Evolutionary conservation across 2,329 filamentous ascomycete species (phyloP), one percentile per base, ranked within the genome.

Genomic region (Fusarium lyarnte): DNA sequence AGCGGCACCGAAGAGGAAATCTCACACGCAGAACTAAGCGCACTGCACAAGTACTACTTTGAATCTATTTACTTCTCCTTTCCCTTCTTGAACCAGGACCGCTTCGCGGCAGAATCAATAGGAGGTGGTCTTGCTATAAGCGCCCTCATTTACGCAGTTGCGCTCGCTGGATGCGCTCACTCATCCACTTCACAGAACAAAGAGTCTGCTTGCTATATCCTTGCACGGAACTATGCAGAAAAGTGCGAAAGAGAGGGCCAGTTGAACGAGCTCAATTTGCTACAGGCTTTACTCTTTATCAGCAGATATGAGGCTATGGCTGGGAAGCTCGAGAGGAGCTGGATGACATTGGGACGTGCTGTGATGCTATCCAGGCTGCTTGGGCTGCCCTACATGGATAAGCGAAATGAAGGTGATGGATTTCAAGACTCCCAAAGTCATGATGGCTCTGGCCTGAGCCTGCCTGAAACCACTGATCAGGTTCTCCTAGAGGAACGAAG

Each of bases 271-370:
- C 36, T 59, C 9, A 59, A 59, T 11, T n/a, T 53, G 6, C 10
- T 59, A 7, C 45, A 59, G 17, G 27, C 57, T 3, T 21, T 59
- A 3, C 25, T 59, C 1, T 53, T 53, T 5, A 59, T 59, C 7
- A 35, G 57, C 4, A 19, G 45, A 10, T 41, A 52, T 33, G 57
- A 59, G 19, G 35, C 57, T 16, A 33, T 59, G 45, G 9, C 21
- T 6, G 57, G 57, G 13, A 59, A 35, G 27, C 16, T 41, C 3
- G 57, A 59, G 8, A 31, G 19, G 9, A 53, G 45, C 9, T 59
- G 57, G 57, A 59, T 59, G 57, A 59, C 57, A 4, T n/a, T 59
- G 12, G 45, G 45, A 10, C 57, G 57, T 21, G 57, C 57, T 21
- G 45, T 31, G 0, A 59, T 59, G 57, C 5, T 41, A 8, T 52